These are phyloP conservation scores for Dioscorea alata DNA, from an alignment of 106 monocot species.

Conservation along the genomic window DNA sequence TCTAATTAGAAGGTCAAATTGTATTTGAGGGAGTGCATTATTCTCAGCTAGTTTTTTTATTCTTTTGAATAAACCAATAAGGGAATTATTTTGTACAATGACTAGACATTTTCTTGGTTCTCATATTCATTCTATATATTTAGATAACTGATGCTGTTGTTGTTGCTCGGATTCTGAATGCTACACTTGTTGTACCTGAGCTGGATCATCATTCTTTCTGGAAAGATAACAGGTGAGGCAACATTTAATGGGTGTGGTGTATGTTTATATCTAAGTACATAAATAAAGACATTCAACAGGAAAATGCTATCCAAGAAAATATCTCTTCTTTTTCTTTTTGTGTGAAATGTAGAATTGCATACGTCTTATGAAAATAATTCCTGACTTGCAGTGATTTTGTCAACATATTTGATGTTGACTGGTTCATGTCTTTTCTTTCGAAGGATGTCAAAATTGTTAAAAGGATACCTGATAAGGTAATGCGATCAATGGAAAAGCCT, in stretches of 20 bases:
- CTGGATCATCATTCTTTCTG: constrained; percentile 92
- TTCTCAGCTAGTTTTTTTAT: background rate
- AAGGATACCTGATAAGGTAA: constrained; percentile 69
- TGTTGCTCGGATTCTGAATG: constrained; percentile 90
- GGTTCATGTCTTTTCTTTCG: constrained; percentile 70
- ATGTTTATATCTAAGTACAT: too few species aligned
- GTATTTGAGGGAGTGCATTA: background rate
- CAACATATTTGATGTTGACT: constrained; percentile 77
- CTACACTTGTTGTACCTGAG: constrained; percentile 88
- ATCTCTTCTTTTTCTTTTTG: too few species aligned
- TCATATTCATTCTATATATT: background rate
- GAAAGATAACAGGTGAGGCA: constrained; percentile 89
- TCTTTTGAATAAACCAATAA: constrained; percentile 1
- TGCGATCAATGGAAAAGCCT: constrained; percentile 82
- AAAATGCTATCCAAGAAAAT: too few species aligned
- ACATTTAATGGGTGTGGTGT: background rate
- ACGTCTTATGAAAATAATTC: background rate
- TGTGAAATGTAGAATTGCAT: too few species aligned
- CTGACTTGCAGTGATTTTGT: constrained; percentile 63
- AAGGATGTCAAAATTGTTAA: constrained; percentile 72
- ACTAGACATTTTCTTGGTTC: too few species aligned
- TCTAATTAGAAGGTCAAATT: too few species aligned
- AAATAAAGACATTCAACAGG: too few species aligned
- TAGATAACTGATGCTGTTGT: constrained; percentile 96
- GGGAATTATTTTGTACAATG: too few species aligned